These are phyloP conservation scores for Polygonum aviculare DNA, from an alignment of 148 eudicot genomes.

Conservation along the genomic window DNA sequence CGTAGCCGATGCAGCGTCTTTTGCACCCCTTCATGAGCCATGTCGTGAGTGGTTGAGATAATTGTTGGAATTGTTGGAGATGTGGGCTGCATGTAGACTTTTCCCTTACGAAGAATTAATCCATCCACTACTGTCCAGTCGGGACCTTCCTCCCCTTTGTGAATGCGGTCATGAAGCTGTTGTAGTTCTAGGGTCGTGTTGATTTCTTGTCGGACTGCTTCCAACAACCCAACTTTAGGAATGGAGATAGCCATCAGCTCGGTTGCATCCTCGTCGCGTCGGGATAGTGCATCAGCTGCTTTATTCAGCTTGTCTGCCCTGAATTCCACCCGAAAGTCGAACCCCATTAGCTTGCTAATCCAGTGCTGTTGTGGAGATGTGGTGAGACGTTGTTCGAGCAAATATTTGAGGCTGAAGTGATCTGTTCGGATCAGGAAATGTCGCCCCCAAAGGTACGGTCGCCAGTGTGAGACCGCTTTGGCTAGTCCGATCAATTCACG, in stretches of 20 bases:
- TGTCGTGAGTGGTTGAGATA: background rate
- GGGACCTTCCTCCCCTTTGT: background rate
- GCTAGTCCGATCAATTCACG: slow-evolving; percentile 9
- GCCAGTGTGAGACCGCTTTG: slow-evolving; percentile 9
- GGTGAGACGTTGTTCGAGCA: background rate
- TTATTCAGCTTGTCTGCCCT: too few relatives aligned
- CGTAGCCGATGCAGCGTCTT: background rate
- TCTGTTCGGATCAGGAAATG: slow-evolving; percentile 10
- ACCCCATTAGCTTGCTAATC: background rate
- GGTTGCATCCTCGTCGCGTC: too few relatives aligned
- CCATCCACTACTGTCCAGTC: background rate
- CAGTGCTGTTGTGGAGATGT: background rate
- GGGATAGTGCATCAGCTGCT: too few relatives aligned
- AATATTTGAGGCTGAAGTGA: slow-evolving; percentile 3
- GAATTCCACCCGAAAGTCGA: too few relatives aligned
- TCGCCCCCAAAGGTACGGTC: slow-evolving; percentile 2
- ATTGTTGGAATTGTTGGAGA: background rate
- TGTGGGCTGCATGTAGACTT: background rate
- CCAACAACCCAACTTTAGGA: too few relatives aligned
- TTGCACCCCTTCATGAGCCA: too few relatives aligned
- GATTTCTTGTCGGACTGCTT: too few relatives aligned
- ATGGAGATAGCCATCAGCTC: too few relatives aligned
- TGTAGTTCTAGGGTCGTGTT: too few relatives aligned
- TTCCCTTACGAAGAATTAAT: background rate
- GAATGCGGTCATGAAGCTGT: too few relatives aligned